These are phyloP conservation scores for Aspergillus sp. DNA, from an alignment of 2,329 filamentous ascomycete genomes.

Conservation along the genomic window DNA sequence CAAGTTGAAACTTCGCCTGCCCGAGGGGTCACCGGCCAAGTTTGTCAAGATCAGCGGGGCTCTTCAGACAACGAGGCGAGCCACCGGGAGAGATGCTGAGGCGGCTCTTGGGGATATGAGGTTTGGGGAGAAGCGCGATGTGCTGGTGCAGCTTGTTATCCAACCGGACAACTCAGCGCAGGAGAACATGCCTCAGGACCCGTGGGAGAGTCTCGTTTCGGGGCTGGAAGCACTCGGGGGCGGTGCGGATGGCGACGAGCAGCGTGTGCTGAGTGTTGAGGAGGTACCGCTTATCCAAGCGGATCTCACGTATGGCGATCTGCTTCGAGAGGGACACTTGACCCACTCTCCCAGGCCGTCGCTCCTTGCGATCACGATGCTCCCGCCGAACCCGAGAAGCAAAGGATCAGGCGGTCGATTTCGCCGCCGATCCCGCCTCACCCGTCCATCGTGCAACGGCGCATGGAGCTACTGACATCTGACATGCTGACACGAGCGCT, in stretches of 20 bases:
- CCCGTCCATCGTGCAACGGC: conserved; percentile 84
- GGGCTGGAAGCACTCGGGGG: conserved; percentile 88
- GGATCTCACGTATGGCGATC: conserved; percentile 86
- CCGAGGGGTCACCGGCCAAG: conserved; percentile 92
- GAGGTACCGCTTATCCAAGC: conserved; percentile 93
- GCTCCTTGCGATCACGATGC: conserved; percentile 88
- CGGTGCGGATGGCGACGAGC: conserved; percentile 74
- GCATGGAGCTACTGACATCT: conserved; percentile 95
- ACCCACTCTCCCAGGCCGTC: conserved; percentile 83
- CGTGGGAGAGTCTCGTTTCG: conserved; percentile 96
- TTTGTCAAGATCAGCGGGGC: conserved; percentile 98
- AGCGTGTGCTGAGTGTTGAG: conserved; percentile 75
- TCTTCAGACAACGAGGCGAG: conserved; percentile 90
- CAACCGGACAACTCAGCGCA: conserved; percentile 72
- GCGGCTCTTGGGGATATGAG: conserved; percentile 82
- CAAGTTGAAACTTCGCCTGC: conserved; percentile 84
- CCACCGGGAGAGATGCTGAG: conserved; percentile 88
- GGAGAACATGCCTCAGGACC: conserved; percentile 81
- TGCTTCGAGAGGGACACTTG: conserved; percentile 76
- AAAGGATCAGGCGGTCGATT: conserved; percentile 44
- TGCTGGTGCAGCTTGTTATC: conserved; percentile 89
- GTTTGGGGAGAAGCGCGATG: conserved; percentile 91
- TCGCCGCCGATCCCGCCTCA: conserved; percentile 87
- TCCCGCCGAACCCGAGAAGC: conserved; percentile 58
- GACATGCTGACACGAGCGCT: conserved; percentile 94